Conservation (phyloP, 208 protist genomes). For the Crithidia fasciculata region DNA sequence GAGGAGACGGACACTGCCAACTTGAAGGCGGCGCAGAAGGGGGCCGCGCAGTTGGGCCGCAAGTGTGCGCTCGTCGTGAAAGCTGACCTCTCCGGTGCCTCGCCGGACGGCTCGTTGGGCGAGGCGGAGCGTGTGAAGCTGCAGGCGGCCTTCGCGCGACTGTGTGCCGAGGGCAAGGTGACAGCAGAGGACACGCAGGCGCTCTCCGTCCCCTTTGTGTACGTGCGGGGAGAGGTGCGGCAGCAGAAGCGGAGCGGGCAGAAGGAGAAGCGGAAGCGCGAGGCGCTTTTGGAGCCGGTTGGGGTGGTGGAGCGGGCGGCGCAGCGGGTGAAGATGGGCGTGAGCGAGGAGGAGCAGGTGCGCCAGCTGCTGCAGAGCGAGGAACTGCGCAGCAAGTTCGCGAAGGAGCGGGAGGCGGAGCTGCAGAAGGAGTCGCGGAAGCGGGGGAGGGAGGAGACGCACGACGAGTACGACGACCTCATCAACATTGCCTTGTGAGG, state of each 20-base stretch:
- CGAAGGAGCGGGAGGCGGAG: constrained; percentile 56
- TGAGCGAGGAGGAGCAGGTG: constrained; percentile 86
- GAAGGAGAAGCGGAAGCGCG: constrained; percentile 60
- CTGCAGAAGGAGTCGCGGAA: constrained; percentile 54
- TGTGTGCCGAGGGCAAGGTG: constrained; percentile 77
- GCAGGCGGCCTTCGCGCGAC: constrained; percentile 46
- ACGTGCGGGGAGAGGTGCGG: constrained; percentile 46
- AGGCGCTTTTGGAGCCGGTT: constrained; percentile 53
- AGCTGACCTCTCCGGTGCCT: constrained; percentile 55
- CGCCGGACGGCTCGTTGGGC: constrained; percentile 49
- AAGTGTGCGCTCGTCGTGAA: constrained; percentile 68
- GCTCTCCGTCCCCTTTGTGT: constrained; percentile 75
- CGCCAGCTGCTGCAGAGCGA: constrained; percentile 65
- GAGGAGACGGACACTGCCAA: constrained; percentile 47
- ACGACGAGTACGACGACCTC: constrained; percentile 85
- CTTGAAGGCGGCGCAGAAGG: constrained; percentile 73
- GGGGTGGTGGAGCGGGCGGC: constrained; percentile 71
- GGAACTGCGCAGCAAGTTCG: constrained; percentile 63
- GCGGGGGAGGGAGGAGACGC: constrained; percentile 35
- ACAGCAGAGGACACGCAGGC: constrained; percentile 73
- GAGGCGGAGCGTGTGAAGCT: constrained; percentile 51
- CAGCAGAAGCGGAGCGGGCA: constrained; percentile 70
- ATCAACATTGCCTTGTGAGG: constrained; percentile 46
- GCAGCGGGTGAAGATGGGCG: constrained; percentile 81
- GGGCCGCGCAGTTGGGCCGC: constrained; percentile 57